Base-by-base conservation (phyloP, 2,329 filamentous ascomycete species). In the Amauroascus niger region DNA sequence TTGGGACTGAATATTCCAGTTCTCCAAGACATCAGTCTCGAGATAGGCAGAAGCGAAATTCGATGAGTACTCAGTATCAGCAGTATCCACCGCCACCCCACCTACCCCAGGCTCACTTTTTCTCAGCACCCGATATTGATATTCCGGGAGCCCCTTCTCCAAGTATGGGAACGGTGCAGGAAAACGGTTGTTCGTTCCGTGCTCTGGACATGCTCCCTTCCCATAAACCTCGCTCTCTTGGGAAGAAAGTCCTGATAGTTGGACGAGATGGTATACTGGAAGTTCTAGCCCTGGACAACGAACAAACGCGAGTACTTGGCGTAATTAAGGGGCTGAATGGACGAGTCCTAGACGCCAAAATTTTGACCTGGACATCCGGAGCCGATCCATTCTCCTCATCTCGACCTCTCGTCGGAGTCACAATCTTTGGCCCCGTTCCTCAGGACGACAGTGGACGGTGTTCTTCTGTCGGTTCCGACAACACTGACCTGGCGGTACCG, bases 221-320 rank as follows among this genome's bases (percentile, higher is more conserved):
- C 58, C 67, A 73, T 53, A 74, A 75, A 58, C 53, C 63, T 14
- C 63, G 64, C 2, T 66, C 64, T 26, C 62, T 64, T 55, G 65
- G 63, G 71, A 59, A 52, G 79, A 86, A 63, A 84, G 85, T 66
- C 81, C 87, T 89, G 43, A 69, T 95, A 3, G 79, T 88, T 7
- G 90, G 90, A 1, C 88, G 83, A 60, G 86, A 95, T 65, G 87
- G 88, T 40, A 84, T 84, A 1, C 65, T 96, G 48, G 85, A 91
- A 58, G 78, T 95, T 14, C 84, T 87, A 59, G 76, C 81, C 18
- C 78, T 94, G 28, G 81, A 82, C 41, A 87, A 84, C 63, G 82
- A 83, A 57, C 86, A 85, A 47, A 68, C 88, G 52, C 84, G 88
- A 53, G 76, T 80, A 20, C 71, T 88, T 28, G 83, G 83, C 18